Conservation (phyloP, 257 asterid species). For the Solanum appendiculatum region DNA sequence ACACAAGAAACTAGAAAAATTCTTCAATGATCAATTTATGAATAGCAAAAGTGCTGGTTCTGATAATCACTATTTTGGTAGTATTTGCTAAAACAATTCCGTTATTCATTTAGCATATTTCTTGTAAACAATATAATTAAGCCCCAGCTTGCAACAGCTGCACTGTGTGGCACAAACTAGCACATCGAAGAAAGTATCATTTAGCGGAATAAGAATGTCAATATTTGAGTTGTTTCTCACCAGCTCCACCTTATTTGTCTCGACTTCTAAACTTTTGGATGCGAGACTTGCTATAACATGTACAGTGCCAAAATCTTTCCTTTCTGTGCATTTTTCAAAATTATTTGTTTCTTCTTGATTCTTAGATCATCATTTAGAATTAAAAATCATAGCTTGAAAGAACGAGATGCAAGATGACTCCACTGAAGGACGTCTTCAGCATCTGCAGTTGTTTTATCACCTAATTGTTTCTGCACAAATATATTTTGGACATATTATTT, state of each 20-base stretch:
- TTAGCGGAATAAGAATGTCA: neutral
- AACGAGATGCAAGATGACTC: neutral
- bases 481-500: too few relatives aligned
- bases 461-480: too few relatives aligned
- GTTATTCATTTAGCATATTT: neutral
- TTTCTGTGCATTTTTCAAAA: neutral
- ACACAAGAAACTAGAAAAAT: neutral
- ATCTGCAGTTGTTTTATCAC: too few relatives aligned
- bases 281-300: neutral
- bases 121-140: neutral
- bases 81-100: neutral
- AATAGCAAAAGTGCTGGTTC: neutral
- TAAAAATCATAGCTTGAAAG: neutral
- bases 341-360: neutral
- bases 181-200: neutral
- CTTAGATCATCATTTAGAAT: neutral
- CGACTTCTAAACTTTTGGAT: too few relatives aligned
- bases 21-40: neutral
- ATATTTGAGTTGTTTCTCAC: neutral
- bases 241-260: too few relatives aligned
- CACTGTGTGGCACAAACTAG: neutral
- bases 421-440: neutral
- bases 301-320: neutral
- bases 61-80: neutral
- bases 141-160: neutral